phyloP scores from a whole-genome alignment of 2,329 filamentous ascomycete genomes.

The Pseudogymnoascus sp. region DNA sequence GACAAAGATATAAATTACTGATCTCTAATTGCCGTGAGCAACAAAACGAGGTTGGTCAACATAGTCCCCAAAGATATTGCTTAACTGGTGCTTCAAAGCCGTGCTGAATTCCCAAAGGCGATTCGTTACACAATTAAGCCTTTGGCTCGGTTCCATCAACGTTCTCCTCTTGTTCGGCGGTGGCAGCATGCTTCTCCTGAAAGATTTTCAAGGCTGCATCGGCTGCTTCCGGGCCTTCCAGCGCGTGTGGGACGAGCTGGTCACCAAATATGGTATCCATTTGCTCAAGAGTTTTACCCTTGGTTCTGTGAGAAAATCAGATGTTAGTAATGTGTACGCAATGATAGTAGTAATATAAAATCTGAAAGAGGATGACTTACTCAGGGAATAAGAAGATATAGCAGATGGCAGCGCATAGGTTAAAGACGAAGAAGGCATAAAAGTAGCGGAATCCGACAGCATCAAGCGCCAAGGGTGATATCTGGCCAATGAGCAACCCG shows the following conservation, averaged over 20 bases:
- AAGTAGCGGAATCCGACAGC: conserved; percentile 45
- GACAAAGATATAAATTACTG: background rate
- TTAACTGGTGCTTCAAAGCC: background rate
- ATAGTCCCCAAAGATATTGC: background rate
- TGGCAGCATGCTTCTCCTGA: conserved; percentile 9
- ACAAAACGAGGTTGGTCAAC: too few species aligned
- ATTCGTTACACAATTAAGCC: background rate
- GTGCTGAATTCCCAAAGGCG: too few species aligned
- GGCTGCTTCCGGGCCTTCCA: conserved; percentile 29
- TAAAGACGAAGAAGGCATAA: conserved; percentile 43
- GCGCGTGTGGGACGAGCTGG: conserved; percentile 31
- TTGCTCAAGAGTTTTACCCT: conserved; percentile 38
- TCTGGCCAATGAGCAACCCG: conserved; percentile 48
- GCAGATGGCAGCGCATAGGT: conserved; percentile 35
- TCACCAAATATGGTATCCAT: conserved; percentile 37
- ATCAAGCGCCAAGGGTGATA: conserved; percentile 50
- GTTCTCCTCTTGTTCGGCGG: background rate
- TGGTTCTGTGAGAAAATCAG: conserved; percentile 37
- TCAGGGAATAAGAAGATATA: conserved; percentile 14
- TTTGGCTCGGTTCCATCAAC: background rate
- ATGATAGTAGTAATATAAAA: conserved; percentile 20
- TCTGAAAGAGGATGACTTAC: conserved; percentile 29
- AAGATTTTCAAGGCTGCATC: conserved; percentile 22
- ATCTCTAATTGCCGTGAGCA: background rate
- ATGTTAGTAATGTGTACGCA: conserved; percentile 18